phyloP scores from a whole-genome alignment of 208 protist genomes.

The Trypanosoma boissoni region DNA sequence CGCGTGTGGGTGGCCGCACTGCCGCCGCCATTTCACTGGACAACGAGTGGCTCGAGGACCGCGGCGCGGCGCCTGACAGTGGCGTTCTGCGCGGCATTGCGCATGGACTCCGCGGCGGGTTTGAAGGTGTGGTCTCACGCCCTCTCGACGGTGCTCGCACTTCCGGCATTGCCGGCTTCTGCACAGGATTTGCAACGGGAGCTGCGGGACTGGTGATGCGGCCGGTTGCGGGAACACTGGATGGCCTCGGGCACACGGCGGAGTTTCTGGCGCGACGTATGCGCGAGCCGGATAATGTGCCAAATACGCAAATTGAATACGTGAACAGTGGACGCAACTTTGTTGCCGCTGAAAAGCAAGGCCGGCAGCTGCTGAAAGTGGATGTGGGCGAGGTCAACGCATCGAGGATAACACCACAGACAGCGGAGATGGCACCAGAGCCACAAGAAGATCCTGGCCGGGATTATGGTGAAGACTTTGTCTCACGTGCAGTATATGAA shows the following conservation, averaged over 20 bases:
- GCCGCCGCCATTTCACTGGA: constrained; percentile 26
- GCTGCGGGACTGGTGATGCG: constrained; percentile 51
- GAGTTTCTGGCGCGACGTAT: constrained; percentile 54
- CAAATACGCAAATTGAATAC: constrained; percentile 8
- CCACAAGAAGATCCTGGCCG: neutral
- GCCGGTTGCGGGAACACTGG: constrained; percentile 53
- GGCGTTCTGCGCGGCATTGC: constrained; percentile 41
- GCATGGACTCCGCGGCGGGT: constrained; percentile 32
- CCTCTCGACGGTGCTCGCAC: constrained; percentile 42
- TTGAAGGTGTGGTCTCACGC: constrained; percentile 41
- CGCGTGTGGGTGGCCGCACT: constrained; percentile 48
- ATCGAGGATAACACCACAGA: neutral
- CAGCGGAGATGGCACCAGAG: neutral
- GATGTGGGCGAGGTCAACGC: neutral
- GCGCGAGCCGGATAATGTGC: constrained; percentile 11
- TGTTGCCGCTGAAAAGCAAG: neutral
- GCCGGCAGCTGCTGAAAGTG: neutral
- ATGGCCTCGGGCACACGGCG: constrained; percentile 50
- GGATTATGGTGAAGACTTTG: constrained; percentile 21
- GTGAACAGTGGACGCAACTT: constrained; percentile 25
- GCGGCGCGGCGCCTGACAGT: neutral
- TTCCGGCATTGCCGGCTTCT: constrained; percentile 51
- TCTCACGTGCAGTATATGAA: constrained; percentile 6
- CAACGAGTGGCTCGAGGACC: constrained; percentile 14
- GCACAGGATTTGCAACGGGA: constrained; percentile 48